Evolutionary conservation across 2,329 filamentous ascomycete species (phyloP).

Genomic region (Scedosporium apiospermum): DNA sequence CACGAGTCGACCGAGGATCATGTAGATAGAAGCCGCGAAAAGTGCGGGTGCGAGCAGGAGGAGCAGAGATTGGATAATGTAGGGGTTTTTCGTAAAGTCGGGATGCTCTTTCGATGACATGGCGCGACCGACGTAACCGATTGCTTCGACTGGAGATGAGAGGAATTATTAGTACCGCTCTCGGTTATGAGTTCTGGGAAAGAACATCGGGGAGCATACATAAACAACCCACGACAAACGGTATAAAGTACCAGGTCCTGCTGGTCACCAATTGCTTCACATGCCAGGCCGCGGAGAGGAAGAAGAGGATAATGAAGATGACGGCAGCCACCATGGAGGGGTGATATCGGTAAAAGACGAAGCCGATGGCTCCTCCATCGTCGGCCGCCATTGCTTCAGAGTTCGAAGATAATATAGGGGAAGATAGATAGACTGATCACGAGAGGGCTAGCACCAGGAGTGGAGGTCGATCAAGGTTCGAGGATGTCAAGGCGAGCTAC

Average conservation of each 20-base stretch:
- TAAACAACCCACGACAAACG: conserved; percentile 41
- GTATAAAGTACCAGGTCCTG: conserved; percentile 42
- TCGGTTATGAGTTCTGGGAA: background rate
- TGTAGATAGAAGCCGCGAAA: conserved; percentile 36
- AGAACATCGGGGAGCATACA: conserved; percentile 23
- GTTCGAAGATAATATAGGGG: too few species aligned
- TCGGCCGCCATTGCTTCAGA: background rate
- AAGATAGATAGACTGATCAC: too few species aligned
- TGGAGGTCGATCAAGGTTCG: too few species aligned
- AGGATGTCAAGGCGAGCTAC: too few species aligned
- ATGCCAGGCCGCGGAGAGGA: conserved; percentile 28
- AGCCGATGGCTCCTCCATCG: background rate
- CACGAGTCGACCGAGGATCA: conserved; percentile 33
- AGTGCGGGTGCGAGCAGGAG: conserved; percentile 28
- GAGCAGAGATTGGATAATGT: conserved; percentile 29
- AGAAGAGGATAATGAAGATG: conserved; percentile 31
- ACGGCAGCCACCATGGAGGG: conserved; percentile 33
- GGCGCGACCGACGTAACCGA: conserved; percentile 42
- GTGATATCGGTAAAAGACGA: conserved; percentile 34
- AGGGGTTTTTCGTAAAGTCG: conserved; percentile 26
- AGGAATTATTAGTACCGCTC: background rate
- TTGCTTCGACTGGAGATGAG: conserved; percentile 29
- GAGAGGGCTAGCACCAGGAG: too few species aligned
- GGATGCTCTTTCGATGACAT: conserved; percentile 31
- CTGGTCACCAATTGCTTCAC: conserved; percentile 26